phyloP scores from a whole-genome alignment of 106 monocot species.

The Dactylorhiza incarnata region DNA sequence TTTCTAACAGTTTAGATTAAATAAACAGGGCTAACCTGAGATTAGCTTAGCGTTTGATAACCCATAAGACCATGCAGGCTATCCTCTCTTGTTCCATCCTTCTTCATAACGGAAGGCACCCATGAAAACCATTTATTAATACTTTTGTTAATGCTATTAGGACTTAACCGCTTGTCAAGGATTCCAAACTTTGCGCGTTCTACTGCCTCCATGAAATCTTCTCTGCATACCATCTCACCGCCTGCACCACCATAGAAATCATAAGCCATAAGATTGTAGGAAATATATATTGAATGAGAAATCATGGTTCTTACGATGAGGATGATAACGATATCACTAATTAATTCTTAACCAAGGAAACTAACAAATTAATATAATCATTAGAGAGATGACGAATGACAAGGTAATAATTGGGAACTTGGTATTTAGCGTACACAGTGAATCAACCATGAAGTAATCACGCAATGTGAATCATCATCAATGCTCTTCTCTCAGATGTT shows the following conservation, averaged over 20 bases:
- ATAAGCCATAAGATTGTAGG: too few relatives aligned
- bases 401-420: too few relatives aligned
- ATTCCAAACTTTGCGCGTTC: slow-evolving; percentile 88
- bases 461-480: too few relatives aligned
- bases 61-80: slow-evolving; percentile 44
- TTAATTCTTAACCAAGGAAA: background rate
- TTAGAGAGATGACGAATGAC: too few relatives aligned
- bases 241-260: slow-evolving; percentile 21
- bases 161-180: slow-evolving; percentile 28
- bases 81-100: slow-evolving; percentile 31
- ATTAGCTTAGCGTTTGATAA: slow-evolving; percentile 71
- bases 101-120: slow-evolving; percentile 47
- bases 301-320: background rate
- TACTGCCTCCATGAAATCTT: slow-evolving; percentile 78
- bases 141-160: slow-evolving; percentile 29
- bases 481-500: too few relatives aligned
- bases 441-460: too few relatives aligned
- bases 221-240: slow-evolving; percentile 54
- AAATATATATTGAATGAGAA: too few relatives aligned
- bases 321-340: background rate
- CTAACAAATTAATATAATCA: background rate
- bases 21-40: background rate
- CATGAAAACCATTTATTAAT: slow-evolving; percentile 71
- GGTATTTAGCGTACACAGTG: too few relatives aligned
- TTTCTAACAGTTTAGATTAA: background rate